Percentiles rank a stretch among this genome's conserved stretches.
phyloP scores from a whole-genome alignment of 2,329 filamentous ascomycete species.

The Xenoacremonium recifei region DNA sequence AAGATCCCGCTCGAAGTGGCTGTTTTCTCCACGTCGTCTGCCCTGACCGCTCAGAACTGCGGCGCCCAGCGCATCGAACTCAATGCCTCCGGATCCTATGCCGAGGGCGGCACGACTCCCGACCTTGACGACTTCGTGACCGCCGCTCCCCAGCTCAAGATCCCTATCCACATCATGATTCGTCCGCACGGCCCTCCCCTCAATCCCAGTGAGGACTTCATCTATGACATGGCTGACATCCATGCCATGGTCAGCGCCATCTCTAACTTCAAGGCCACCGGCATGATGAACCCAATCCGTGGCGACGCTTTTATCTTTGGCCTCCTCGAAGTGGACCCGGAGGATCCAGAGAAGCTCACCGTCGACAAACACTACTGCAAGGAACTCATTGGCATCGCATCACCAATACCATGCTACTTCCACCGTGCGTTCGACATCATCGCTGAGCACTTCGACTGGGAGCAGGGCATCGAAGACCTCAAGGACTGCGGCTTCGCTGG shows the following conservation, averaged over 20 bases:
- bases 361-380: slow-evolving; percentile 42
- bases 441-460: slow-evolving; percentile 23
- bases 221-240: slow-evolving; percentile 47
- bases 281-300: slow-evolving; percentile 34
- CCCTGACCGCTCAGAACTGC: slow-evolving; percentile 36
- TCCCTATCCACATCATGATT: slow-evolving; percentile 55
- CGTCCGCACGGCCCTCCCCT: slow-evolving; percentile 39
- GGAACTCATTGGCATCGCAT: slow-evolving; percentile 40
- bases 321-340: slow-evolving; percentile 29
- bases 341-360: slow-evolving; percentile 10
- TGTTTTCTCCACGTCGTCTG: slow-evolving; percentile 47
- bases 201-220: slow-evolving; percentile 38
- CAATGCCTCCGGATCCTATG: slow-evolving; percentile 51
- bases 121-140: slow-evolving; percentile 35
- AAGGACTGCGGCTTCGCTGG: slow-evolving; percentile 46
- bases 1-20: slow-evolving; percentile 53
- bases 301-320: slow-evolving; percentile 61
- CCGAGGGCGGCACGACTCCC: slow-evolving; percentile 51
- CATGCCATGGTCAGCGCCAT: slow-evolving; percentile 43
- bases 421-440: slow-evolving; percentile 57
- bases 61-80: slow-evolving; percentile 53
- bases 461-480: slow-evolving; percentile 33
- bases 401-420: slow-evolving; percentile 47
- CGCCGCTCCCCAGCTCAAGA: slow-evolving; percentile 21
- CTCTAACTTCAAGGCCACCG: slow-evolving; percentile 33